phyloP scores from a whole-genome alignment of 768 basidiomycete species.

The Termitomyces sp. region DNA sequence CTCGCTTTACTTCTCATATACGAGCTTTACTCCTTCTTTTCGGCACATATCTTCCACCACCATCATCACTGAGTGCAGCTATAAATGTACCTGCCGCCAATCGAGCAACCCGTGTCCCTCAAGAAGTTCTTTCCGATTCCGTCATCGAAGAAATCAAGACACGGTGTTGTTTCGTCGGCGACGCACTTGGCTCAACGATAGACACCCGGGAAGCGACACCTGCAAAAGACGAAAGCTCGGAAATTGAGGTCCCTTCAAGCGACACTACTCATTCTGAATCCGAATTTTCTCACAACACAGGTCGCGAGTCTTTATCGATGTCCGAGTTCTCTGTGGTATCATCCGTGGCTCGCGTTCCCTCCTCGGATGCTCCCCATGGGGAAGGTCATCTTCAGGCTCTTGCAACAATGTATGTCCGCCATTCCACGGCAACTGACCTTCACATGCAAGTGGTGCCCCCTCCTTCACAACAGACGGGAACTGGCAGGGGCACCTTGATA shows the following conservation, averaged over 20 bases:
- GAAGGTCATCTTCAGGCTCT: slow-evolving; percentile 64
- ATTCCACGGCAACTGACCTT: slow-evolving; percentile 77
- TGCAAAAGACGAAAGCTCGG: slow-evolving; percentile 32
- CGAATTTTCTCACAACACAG: slow-evolving; percentile 51
- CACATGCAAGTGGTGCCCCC: slow-evolving; percentile 69
- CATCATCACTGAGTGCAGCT: slow-evolving; percentile 62
- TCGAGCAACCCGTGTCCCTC: slow-evolving; percentile 66
- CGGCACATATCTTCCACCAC: slow-evolving; percentile 83
- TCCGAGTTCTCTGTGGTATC: slow-evolving; percentile 59
- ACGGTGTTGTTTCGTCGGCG: slow-evolving; percentile 85
- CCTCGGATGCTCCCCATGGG: slow-evolving; percentile 28
- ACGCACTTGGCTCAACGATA: slow-evolving; percentile 40
- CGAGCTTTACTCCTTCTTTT: slow-evolving; percentile 79
- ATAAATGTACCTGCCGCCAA: slow-evolving; percentile 61
- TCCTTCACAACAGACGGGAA: slow-evolving; percentile 59
- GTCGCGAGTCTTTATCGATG: slow-evolving; percentile 35
- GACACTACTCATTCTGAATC: slow-evolving; percentile 67
- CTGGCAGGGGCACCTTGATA: slow-evolving; percentile 73
- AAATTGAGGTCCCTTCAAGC: slow-evolving; percentile 41
- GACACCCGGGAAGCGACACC: slow-evolving; percentile 31
- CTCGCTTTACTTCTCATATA: slow-evolving; percentile 74
- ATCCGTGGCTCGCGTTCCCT: slow-evolving; percentile 27
- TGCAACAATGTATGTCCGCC: slow-evolving; percentile 65
- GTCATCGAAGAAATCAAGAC: slow-evolving; percentile 91
- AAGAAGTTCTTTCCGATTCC: slow-evolving; percentile 73